Conservation (phyloP, 2,329 filamentous ascomycete species). For the Neophaeococcomyces aloes region DNA sequence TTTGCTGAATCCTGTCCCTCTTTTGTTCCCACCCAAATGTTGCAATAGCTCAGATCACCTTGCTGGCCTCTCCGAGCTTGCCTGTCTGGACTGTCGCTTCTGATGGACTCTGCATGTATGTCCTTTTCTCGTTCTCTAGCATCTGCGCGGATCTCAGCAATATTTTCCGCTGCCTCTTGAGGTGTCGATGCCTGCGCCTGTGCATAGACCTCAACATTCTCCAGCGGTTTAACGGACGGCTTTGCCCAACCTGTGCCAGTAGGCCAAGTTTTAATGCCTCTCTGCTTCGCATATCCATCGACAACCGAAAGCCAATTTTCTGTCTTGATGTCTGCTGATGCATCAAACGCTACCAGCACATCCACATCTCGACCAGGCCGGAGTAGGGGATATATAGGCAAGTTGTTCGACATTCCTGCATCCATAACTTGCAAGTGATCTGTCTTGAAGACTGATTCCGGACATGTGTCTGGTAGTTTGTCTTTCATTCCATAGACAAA, state of each 20-base stretch:
- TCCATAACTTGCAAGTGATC: constrained; percentile 82
- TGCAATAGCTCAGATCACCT: constrained; percentile 74
- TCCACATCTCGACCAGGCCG: constrained; percentile 82
- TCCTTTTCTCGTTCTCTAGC: constrained; percentile 16
- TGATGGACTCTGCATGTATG: constrained; percentile 32
- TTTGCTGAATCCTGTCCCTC: constrained; percentile 55
- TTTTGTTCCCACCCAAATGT: constrained; percentile 83
- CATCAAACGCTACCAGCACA: constrained; percentile 84
- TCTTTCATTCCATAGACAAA: constrained; percentile 73
- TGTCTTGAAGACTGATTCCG: constrained; percentile 60
- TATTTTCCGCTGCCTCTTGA: constrained; percentile 51
- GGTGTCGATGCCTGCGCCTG: constrained; percentile 53
- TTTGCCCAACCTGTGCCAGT: constrained; percentile 89
- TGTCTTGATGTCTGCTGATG: constrained; percentile 80
- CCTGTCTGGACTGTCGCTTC: constrained; percentile 35
- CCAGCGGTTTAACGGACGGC: constrained; percentile 44
- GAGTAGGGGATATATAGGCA: constrained; percentile 89
- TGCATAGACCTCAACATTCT: constrained; percentile 56
- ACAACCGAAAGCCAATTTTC: constrained; percentile 95
- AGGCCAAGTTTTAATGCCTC: constrained; percentile 89
- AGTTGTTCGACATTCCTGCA: constrained; percentile 95
- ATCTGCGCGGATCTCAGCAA: constrained; percentile 47
- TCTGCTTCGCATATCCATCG: constrained; percentile 83
- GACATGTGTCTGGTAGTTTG: constrained; percentile 63
- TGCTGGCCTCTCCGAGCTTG: constrained; percentile 2